Percentiles rank a stretch among this genome's conserved stretches.
Evolutionary conservation across 208 protist species (phyloP).

Genomic region (Crithidia fasciculata): DNA sequence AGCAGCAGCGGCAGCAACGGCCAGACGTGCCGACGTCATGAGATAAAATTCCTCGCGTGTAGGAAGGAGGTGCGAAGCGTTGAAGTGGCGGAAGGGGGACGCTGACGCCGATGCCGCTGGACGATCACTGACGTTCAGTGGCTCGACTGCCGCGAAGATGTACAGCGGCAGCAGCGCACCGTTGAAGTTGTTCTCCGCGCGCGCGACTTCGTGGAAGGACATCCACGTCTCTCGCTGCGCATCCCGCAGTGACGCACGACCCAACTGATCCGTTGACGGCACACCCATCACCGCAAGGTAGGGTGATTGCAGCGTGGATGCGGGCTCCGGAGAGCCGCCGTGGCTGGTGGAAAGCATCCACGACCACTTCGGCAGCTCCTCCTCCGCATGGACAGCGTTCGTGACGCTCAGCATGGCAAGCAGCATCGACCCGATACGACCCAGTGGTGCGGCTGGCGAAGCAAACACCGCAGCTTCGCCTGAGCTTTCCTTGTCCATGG

Average conservation of each 20-base stretch:
- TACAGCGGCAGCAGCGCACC: constrained; percentile 4
- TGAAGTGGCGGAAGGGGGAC: not conserved
- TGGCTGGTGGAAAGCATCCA: not conserved
- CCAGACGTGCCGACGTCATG: not conserved
- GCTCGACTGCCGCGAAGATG: not conserved
- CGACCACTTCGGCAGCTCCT: not conserved
- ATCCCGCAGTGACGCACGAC: not conserved
- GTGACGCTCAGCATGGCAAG: constrained; percentile 5
- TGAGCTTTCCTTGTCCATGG: not conserved
- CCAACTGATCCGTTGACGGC: not conserved
- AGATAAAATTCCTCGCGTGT: not conserved
- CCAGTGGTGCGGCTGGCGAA: constrained; percentile 9
- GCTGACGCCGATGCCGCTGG: too few species aligned
- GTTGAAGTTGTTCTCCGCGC: not conserved
- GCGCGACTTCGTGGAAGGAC: not conserved
- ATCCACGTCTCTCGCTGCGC: not conserved
- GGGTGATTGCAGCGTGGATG: not conserved
- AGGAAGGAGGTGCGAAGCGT: not conserved
- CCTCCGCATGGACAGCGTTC: not conserved
- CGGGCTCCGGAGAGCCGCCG: not conserved
- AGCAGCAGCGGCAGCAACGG: not conserved
- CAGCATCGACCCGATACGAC: constrained; percentile 10
- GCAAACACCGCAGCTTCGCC: constrained; percentile 3
- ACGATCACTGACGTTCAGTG: not conserved
- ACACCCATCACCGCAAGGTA: not conserved